These are phyloP conservation scores for Aspergillus baeticus DNA, from an alignment of 495 filamentous ascomycete genomes.

Conservation along the genomic window DNA sequence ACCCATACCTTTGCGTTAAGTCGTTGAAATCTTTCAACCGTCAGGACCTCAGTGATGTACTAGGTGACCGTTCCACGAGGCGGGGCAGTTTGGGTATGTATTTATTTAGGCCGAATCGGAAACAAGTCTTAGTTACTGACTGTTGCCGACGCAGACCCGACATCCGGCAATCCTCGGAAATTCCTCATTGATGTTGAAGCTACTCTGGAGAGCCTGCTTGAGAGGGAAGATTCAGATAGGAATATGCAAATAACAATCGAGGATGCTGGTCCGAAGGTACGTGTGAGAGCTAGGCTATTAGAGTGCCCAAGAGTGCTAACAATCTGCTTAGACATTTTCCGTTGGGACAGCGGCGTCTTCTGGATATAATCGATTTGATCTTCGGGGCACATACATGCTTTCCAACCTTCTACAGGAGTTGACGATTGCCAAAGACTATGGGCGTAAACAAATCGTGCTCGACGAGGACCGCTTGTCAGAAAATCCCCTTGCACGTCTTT, in stretches of 20 bases:
- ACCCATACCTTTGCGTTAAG: conserved; percentile 17
- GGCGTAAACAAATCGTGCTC: conserved; percentile 78
- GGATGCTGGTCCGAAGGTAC: conserved; percentile 92
- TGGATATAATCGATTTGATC: conserved; percentile 77
- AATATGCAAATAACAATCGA: conserved; percentile 98
- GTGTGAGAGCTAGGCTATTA: neutral
- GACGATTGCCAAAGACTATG: conserved; percentile 81
- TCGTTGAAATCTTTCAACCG: conserved; percentile 37
- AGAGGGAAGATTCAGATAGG: conserved; percentile 83
- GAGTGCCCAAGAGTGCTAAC: neutral
- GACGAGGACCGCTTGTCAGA: conserved; percentile 87
- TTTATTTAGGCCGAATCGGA: neutral
- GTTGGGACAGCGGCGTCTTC: conserved; percentile 83
- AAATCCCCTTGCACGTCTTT: conserved; percentile 84
- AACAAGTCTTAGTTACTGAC: conserved; percentile 1
- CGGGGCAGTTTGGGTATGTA: conserved; percentile 50
- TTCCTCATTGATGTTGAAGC: conserved; percentile 77
- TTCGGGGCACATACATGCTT: conserved; percentile 93
- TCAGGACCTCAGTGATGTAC: conserved; percentile 34
- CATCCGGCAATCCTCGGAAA: conserved; percentile 53
- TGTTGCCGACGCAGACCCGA: conserved; percentile 43
- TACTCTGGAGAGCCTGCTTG: conserved; percentile 68
- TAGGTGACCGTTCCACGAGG: conserved; percentile 35
- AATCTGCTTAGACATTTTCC: conserved; percentile 57
- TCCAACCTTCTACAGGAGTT: conserved; percentile 94